Conservation (phyloP, 768 basidiomycete genomes). For the Tricholomella constricta region DNA sequence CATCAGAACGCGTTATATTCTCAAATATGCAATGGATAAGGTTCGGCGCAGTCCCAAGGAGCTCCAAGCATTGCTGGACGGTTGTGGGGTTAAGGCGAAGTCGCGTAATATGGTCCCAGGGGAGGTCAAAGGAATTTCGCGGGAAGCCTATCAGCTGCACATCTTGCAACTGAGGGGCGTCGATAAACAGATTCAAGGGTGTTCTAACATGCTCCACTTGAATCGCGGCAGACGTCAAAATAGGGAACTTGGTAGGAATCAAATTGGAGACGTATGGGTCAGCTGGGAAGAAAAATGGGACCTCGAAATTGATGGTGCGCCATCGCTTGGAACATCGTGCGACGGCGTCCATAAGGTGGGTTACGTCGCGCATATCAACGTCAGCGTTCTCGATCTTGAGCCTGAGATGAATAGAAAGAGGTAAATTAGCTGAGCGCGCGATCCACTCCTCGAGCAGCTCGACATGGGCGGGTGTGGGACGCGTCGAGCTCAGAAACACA, state of each 20-base stretch:
- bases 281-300: constrained; percentile 18
- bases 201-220: constrained; percentile 5
- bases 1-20: constrained; percentile 20
- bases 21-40: constrained; percentile 20
- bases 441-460: constrained; percentile 29
- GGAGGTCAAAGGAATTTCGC: constrained; percentile 11
- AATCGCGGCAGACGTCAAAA: constrained; percentile 10
- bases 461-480: constrained; percentile 18
- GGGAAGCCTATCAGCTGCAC: constrained; percentile 17
- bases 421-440: constrained; percentile 25
- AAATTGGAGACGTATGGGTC: constrained; percentile 11
- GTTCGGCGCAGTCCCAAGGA: constrained; percentile 13
- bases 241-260: constrained; percentile 12
- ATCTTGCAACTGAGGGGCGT: constrained; percentile 14
- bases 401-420: constrained; percentile 13
- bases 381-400: constrained; percentile 1
- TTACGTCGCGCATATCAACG: constrained; percentile 5
- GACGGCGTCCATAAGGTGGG: constrained; percentile 18
- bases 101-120: constrained; percentile 16
- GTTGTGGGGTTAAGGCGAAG: constrained; percentile 20
- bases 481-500: constrained; percentile 20
- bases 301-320: constrained; percentile 15
- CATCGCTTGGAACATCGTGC: constrained; percentile 16
- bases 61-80: constrained; percentile 17
- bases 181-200: constrained; percentile 12